phyloP scores from a whole-genome alignment of 164 flowering plant species.

The Protea cynaroides region DNA sequence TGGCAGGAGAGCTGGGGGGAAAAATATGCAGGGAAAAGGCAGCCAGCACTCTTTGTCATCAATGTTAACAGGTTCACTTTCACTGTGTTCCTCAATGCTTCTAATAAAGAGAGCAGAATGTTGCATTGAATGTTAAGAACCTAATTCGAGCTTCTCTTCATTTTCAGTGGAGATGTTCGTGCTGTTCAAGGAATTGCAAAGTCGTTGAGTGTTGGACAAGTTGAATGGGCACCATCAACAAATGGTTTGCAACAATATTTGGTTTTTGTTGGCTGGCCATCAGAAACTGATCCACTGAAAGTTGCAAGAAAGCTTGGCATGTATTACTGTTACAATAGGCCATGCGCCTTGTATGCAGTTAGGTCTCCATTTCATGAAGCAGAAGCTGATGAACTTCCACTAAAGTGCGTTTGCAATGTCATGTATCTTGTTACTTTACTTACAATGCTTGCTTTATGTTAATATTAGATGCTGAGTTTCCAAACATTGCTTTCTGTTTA shows the following conservation, averaged over 20 bases:
- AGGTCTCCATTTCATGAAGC: constrained; percentile 37
- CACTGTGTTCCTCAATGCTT: background rate
- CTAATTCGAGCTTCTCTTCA: constrained; percentile 3
- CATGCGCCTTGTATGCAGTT: constrained; percentile 81
- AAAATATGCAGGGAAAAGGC: constrained; percentile 80
- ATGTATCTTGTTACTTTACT: background rate
- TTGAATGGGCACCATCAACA: constrained; percentile 79
- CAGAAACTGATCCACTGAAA: constrained; percentile 22
- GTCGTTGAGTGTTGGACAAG: constrained; percentile 87
- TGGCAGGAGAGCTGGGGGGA: constrained; percentile 98
- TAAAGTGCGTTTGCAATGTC: constrained; percentile 31
- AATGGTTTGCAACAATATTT: constrained; percentile 41
- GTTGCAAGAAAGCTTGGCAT: constrained; percentile 80
- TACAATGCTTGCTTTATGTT: too few species aligned
- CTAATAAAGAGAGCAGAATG: background rate
- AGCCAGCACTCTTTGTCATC: constrained; percentile 81
- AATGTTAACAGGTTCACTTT: constrained; percentile 46
- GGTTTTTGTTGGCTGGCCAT: constrained; percentile 92
- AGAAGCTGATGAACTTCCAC: constrained; percentile 23
- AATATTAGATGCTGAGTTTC: too few species aligned
- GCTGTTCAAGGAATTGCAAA: constrained; percentile 59
- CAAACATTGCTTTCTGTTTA: background rate
- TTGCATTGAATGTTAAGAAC: background rate
- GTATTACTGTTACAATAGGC: constrained; percentile 86
- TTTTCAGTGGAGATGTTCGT: constrained; percentile 71